Percentiles rank a stretch among this genome's conserved stretches.
These are phyloP conservation scores for Aspergillus sp. DNA, from an alignment of 2,329 filamentous ascomycete species.

Conservation along the genomic window DNA sequence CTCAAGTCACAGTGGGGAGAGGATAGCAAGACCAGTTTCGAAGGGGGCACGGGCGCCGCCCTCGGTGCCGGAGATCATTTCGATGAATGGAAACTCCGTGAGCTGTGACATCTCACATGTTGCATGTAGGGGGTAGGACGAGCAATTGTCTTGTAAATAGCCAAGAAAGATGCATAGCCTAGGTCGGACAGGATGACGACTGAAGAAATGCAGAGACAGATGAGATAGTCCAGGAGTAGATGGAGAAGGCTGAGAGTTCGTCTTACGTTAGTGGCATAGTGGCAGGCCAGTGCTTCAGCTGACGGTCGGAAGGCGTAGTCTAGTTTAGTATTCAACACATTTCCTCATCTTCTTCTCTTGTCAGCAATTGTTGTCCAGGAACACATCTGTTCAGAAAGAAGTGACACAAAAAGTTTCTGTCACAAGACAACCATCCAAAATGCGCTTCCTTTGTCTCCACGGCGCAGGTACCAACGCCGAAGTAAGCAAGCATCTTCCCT, in stretches of 20 bases:
- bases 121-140: background rate
- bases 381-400: background rate
- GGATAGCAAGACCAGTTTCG: background rate
- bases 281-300: background rate
- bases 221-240: background rate
- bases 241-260: background rate
- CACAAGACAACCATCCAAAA: constrained; percentile 13
- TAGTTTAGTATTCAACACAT: background rate
- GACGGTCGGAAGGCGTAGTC: background rate
- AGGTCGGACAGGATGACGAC: background rate
- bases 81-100: background rate
- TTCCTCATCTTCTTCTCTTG: background rate
- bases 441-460: constrained; percentile 38
- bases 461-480: constrained; percentile 35
- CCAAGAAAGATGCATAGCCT: background rate
- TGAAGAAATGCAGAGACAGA: background rate
- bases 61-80: background rate
- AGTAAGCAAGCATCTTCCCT: constrained; percentile 20
- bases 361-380: background rate
- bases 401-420: background rate
- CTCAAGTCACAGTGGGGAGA: background rate
- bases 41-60: background rate
- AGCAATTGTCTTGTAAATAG: background rate
- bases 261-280: background rate
- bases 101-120: background rate